phyloP scores from a whole-genome alignment of 106 monocot species.

The Dendrobium officinale region DNA sequence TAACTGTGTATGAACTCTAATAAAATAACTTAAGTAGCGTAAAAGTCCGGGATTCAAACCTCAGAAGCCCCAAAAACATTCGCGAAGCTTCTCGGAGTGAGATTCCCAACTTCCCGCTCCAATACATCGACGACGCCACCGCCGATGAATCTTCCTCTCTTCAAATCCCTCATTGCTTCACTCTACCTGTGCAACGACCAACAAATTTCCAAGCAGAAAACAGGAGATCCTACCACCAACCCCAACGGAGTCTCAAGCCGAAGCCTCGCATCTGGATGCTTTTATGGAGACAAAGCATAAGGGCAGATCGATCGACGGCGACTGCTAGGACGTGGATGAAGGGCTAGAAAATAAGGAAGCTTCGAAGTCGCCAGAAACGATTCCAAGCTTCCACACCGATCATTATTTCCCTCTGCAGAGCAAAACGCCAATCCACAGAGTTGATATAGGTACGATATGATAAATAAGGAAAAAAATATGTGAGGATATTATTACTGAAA shows the following conservation, averaged over 20 bases:
- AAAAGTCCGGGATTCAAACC: slow-evolving; percentile 19
- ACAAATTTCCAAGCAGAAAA: background rate
- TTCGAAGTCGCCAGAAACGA: background rate
- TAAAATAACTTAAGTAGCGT: background rate
- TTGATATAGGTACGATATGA: too few relatives aligned
- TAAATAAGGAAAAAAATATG: too few relatives aligned
- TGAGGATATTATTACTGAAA: too few relatives aligned
- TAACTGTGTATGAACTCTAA: background rate
- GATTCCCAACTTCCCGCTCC: slow-evolving; percentile 47
- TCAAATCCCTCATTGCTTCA: slow-evolving; percentile 8
- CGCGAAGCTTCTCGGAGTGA: slow-evolving; percentile 40
- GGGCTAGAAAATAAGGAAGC: background rate
- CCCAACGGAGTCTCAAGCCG: background rate
- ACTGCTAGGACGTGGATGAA: background rate
- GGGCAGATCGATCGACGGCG: background rate
- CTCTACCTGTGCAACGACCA: background rate
- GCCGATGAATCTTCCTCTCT: slow-evolving; percentile 15
- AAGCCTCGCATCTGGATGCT: background rate
- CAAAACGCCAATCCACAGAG: too few relatives aligned
- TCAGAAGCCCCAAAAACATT: slow-evolving; percentile 44
- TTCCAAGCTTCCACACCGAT: too few relatives aligned
- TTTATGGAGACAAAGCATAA: background rate
- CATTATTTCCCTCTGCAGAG: too few relatives aligned
- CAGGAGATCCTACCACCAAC: background rate
- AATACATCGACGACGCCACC: slow-evolving; percentile 26